Evolutionary conservation across 2,329 filamentous ascomycete species (phyloP).

Genomic region (Blastomyces silverae): DNA sequence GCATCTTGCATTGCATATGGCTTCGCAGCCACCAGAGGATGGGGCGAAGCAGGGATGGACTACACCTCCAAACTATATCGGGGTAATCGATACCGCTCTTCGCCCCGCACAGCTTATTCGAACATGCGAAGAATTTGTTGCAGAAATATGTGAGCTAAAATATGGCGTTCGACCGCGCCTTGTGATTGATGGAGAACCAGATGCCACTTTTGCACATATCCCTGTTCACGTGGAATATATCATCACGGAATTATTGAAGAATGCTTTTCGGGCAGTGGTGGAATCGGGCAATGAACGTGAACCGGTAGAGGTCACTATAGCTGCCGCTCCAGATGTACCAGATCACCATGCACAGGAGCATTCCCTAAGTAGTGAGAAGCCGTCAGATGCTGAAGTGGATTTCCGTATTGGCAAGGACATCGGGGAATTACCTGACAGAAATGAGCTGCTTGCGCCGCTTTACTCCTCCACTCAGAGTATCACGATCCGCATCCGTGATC

Average conservation of each 20-base stretch:
- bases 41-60: conserved; percentile 27
- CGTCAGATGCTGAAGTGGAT: conserved; percentile 28
- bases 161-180: conserved; percentile 82
- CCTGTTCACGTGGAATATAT: conserved; percentile 98
- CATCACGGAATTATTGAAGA: conserved; percentile 91
- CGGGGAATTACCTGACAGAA: conserved; percentile 21
- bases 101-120: conserved; percentile 75
- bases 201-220: conserved; percentile 86
- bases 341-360: conserved; percentile 24
- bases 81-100: conserved; percentile 87
- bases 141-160: conserved; percentile 92
- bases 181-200: conserved; percentile 74
- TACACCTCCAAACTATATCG: conserved; percentile 62
- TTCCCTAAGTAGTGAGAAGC: conserved; percentile 24
- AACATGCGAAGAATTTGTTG: conserved; percentile 80
- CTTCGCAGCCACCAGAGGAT: conserved; percentile 64
- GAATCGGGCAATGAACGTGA: conserved; percentile 73
- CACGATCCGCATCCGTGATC: conserved; percentile 89
- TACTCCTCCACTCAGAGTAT: conserved; percentile 63
- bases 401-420: conserved; percentile 29
- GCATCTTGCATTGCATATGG: conserved; percentile 82
- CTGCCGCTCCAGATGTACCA: conserved; percentile 54
- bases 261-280: conserved; percentile 88
- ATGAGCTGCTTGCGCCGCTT: conserved; percentile 28
- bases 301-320: conserved; percentile 87